phyloP scores from a whole-genome alignment of 2,329 filamentous ascomycete species.

The Cercospora sp. region DNA sequence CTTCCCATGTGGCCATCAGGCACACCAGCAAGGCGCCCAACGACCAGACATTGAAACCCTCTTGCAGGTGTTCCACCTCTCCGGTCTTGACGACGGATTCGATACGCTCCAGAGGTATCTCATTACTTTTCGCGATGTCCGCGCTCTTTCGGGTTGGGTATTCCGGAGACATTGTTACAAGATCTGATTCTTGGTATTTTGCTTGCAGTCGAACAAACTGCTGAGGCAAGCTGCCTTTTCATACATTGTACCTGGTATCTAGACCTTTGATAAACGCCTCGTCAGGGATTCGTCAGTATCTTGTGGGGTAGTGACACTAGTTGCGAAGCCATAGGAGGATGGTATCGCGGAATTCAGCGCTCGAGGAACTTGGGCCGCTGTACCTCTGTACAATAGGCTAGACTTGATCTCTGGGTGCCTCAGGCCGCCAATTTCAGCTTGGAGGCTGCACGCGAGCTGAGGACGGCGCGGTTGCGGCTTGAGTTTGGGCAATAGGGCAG shows the following conservation, averaged over 20 bases:
- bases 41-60: conserved; percentile 41
- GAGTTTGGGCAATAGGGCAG: not conserved
- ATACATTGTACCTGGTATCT: not conserved
- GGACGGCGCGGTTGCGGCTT: not conserved
- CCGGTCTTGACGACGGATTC: conserved; percentile 18
- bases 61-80: conserved; percentile 16
- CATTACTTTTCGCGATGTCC: conserved; percentile 4
- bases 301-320: not conserved
- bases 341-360: conserved; percentile 4
- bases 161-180: not conserved
- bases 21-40: conserved; percentile 49
- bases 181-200: not conserved
- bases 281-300: not conserved
- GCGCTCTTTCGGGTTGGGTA: conserved; percentile 2
- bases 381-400: not conserved
- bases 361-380: not conserved
- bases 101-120: conserved; percentile 17
- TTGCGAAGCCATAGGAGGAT: not conserved
- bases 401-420: not conserved
- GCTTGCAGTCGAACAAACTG: not conserved
- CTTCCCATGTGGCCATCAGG: conserved; percentile 56
- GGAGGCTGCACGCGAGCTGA: not conserved
- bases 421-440: not conserved
- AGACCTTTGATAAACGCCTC: not conserved
- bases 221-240: not conserved